Evolutionary conservation across 257 asterid species (phyloP).

Genomic region (Fraxinus americana): DNA sequence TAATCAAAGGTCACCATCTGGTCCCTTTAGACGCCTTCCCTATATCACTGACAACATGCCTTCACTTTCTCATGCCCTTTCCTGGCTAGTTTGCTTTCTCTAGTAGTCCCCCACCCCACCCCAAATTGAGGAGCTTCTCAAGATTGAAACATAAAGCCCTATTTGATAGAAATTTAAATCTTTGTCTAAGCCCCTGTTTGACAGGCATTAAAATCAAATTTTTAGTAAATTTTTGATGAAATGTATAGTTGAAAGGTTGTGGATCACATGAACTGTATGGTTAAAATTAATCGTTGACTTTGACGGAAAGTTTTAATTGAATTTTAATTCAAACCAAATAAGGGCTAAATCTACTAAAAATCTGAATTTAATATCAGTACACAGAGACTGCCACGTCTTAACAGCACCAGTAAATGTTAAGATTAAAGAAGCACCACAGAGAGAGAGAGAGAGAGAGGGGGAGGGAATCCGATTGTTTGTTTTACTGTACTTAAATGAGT

Average conservation of each 20-base stretch:
- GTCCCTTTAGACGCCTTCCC: slow-evolving; percentile 30
- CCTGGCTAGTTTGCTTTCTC: neutral
- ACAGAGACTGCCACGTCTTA: slow-evolving; percentile 24
- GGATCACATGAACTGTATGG: too few relatives aligned
- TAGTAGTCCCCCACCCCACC: slow-evolving; percentile 1
- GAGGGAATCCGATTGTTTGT: neutral
- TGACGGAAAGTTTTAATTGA: too few relatives aligned
- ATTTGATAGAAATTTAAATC: too few relatives aligned
- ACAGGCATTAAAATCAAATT: too few relatives aligned
- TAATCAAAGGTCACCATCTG: slow-evolving; percentile 36
- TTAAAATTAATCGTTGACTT: too few relatives aligned
- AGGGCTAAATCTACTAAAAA: too few relatives aligned
- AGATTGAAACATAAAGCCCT: too few relatives aligned
- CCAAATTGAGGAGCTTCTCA: slow-evolving; percentile 4
- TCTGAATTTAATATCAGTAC: slow-evolving; percentile 8
- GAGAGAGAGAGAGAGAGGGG: slow-evolving; percentile 20
- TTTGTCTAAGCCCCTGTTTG: too few relatives aligned
- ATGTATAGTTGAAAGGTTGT: too few relatives aligned
- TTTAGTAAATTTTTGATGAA: too few relatives aligned
- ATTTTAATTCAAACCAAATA: too few relatives aligned
- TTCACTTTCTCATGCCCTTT: slow-evolving; percentile 36
- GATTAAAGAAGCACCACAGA: slow-evolving; percentile 18
- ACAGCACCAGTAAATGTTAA: slow-evolving; percentile 26
- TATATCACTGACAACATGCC: slow-evolving; percentile 35
- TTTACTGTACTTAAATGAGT: slow-evolving; percentile 17